Evolutionary conservation across 2,329 filamentous ascomycete genomes (phyloP).

Genomic region (Rutstroemia sp.): DNA sequence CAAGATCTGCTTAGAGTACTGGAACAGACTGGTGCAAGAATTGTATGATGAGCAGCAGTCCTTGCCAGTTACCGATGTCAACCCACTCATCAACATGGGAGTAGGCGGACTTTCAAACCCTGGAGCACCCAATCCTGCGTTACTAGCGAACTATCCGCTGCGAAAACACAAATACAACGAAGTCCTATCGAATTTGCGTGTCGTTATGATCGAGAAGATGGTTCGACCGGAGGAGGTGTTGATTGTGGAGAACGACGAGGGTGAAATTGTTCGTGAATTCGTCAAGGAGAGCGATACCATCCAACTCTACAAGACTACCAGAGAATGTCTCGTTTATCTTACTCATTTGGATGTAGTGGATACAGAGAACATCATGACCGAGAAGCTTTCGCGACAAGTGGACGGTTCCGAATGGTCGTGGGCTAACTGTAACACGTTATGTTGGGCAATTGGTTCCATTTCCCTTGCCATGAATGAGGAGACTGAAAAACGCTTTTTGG

Average conservation of each 20-base stretch:
- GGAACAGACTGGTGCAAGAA: constrained; percentile 96
- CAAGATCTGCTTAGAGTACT: constrained; percentile 98
- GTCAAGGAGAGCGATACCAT: constrained; percentile 99
- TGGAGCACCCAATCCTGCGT: constrained; percentile 74
- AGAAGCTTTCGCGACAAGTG: constrained; percentile 91
- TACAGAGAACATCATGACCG: constrained; percentile 98
- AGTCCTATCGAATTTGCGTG: constrained; percentile 84
- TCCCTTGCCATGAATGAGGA: constrained; percentile 99
- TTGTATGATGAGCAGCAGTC: constrained; percentile 99
- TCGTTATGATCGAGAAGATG: constrained; percentile 99
- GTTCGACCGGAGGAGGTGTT: constrained; percentile 94
- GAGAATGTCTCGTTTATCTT: constrained; percentile 93
- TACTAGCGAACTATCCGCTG: constrained; percentile 85
- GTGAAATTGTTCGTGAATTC: constrained; percentile 97
- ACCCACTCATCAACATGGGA: constrained; percentile 77
- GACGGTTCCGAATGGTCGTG: constrained; percentile 97
- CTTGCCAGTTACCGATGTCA: constrained; percentile 86
- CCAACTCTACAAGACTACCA: constrained; percentile 97
- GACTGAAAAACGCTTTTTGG: constrained; percentile 95
- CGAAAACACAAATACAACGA: constrained; percentile 98
- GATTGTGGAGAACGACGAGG: constrained; percentile 99
- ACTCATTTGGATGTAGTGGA: constrained; percentile 97
- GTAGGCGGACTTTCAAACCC: constrained; percentile 64
- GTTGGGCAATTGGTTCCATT: constrained; percentile 98
- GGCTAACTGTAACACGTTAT: constrained; percentile 99